Evolutionary conservation across 129 eudicot species (phyloP).

Genomic region (Chrysanthemum seticuspe): DNA sequence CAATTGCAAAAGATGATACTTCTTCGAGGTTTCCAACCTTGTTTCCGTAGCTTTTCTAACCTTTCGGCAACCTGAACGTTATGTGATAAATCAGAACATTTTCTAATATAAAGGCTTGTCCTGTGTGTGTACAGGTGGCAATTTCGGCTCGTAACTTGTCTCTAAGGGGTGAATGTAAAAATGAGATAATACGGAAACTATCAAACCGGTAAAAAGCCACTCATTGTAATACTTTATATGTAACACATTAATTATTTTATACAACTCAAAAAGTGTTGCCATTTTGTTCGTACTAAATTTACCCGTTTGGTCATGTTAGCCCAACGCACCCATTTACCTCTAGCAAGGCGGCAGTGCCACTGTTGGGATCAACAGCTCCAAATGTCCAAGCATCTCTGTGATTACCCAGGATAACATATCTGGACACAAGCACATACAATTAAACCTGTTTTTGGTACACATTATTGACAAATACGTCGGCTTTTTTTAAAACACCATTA

Average conservation of each 20-base stretch:
- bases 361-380: conserved; percentile 96
- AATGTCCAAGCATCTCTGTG: conserved; percentile 97
- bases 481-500: neutral
- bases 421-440: conserved; percentile 19
- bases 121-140: too few relatives aligned
- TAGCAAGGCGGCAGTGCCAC: conserved; percentile 86
- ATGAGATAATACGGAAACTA: too few relatives aligned
- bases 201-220: too few relatives aligned
- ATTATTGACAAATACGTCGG: neutral
- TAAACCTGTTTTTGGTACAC: neutral
- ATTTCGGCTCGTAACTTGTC: too few relatives aligned
- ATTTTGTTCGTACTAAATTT: neutral
- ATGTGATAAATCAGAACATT: neutral
- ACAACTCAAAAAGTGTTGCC: neutral
- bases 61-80: conserved; percentile 67
- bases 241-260: too few relatives aligned
- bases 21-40: conserved; percentile 90
- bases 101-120: neutral
- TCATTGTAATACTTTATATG: too few relatives aligned
- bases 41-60: conserved; percentile 55
- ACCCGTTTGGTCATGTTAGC: neutral
- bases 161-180: too few relatives aligned
- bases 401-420: conserved; percentile 79
- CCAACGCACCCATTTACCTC: conserved; percentile 45
- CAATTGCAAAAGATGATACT: conserved; percentile 79